Evolutionary conservation across 169 alveolate genomes (phyloP).

Genomic region (Plasmodium adleri): DNA sequence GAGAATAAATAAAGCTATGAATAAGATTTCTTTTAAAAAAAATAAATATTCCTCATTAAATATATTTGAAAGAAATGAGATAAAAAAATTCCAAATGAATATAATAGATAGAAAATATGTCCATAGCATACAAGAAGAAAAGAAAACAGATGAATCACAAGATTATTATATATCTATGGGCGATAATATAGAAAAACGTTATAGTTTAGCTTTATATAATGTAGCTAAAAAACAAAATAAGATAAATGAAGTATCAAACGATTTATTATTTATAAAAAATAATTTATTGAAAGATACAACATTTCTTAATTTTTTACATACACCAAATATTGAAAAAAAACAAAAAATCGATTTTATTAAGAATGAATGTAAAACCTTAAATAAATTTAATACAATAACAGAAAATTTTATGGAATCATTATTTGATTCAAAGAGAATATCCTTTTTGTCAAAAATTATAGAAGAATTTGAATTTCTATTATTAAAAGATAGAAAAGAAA

Average conservation of each 20-base stretch:
- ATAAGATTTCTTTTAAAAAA: not conserved
- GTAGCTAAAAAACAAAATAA: slow-evolving; percentile 55
- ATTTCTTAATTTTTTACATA: slow-evolving; percentile 40
- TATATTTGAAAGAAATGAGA: too few species aligned
- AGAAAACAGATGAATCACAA: slow-evolving; percentile 27
- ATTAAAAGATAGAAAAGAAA: slow-evolving; percentile 67
- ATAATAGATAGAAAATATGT: not conserved
- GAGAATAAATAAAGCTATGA: too few species aligned
- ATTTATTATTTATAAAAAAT: slow-evolving; percentile 60
- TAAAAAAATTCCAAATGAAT: not conserved
- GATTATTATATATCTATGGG: slow-evolving; percentile 70
- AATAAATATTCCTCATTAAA: not conserved
- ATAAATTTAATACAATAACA: slow-evolving; percentile 44
- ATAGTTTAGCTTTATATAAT: slow-evolving; percentile 73
- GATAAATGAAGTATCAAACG: slow-evolving; percentile 63
- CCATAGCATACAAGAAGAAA: slow-evolving; percentile 10
- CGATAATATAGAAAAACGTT: slow-evolving; percentile 72
- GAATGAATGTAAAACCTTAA: slow-evolving; percentile 57
- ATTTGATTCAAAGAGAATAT: slow-evolving; percentile 70
- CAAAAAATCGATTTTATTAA: slow-evolving; percentile 59
- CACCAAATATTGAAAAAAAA: slow-evolving; percentile 61
- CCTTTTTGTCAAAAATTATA: slow-evolving; percentile 42
- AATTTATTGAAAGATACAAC: slow-evolving; percentile 35
- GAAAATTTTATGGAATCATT: slow-evolving; percentile 51
- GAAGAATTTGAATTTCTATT: slow-evolving; percentile 67